Percentiles rank a stretch among this genome's conserved stretches.
phyloP scores from a whole-genome alignment of 306 rosid species.

The Prunus fruticosa region DNA sequence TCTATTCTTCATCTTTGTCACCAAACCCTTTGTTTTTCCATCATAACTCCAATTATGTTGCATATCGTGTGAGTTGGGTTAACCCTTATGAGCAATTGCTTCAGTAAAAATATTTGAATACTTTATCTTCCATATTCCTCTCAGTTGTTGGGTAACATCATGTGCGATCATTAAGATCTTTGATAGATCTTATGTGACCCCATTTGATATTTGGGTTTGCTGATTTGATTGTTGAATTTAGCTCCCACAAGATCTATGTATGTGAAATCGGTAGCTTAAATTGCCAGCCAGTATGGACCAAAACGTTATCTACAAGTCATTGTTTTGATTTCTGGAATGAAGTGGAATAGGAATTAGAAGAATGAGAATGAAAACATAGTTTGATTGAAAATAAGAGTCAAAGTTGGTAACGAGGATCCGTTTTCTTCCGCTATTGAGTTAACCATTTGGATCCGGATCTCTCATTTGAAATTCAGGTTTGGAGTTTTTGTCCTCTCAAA shows the following conservation, averaged over 20 bases:
- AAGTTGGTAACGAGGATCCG: no score
- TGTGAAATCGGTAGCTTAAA: background rate
- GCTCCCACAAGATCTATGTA: background rate
- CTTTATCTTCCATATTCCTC: background rate
- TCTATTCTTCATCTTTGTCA: background rate
- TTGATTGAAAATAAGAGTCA: no score
- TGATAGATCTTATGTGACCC: background rate
- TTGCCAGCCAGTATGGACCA: background rate
- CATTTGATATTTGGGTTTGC: slow-evolving; percentile 6
- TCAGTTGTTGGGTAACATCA: background rate
- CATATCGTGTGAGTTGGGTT: background rate
- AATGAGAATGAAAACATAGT: background rate
- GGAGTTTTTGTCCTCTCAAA: no score
- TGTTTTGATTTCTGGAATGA: background rate
- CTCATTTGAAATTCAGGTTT: no score
- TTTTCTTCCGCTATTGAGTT: no score
- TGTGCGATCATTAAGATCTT: background rate
- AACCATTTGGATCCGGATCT: no score
- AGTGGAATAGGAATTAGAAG: background rate
- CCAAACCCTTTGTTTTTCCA: background rate
- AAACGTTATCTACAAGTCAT: background rate
- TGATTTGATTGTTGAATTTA: slow-evolving; percentile 6
- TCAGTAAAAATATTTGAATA: background rate
- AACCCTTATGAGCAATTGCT: background rate
- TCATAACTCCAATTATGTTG: background rate